Evolutionary conservation across 1,139 yeast genomes (phyloP).

Genomic region (Insectozyma bohioensis): DNA sequence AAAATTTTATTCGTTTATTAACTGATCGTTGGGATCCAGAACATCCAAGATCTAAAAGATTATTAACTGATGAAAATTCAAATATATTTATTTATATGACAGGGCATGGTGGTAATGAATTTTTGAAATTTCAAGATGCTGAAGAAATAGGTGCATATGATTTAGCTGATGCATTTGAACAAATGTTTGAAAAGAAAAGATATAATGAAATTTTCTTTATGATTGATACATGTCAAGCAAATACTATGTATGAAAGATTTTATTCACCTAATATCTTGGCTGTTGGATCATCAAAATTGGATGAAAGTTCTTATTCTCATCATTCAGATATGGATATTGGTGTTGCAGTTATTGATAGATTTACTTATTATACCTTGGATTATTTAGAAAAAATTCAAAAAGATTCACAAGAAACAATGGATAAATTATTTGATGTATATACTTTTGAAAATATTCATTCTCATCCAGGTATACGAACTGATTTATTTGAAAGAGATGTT

Average conservation of each 20-base stretch:
- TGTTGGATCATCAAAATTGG: slow-evolving; percentile 88
- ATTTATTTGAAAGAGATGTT: slow-evolving; percentile 67
- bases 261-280: slow-evolving; percentile 92
- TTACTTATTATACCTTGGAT: slow-evolving; percentile 89
- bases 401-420: slow-evolving; percentile 71
- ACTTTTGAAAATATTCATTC: slow-evolving; percentile 87
- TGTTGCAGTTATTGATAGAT: slow-evolving; percentile 95
- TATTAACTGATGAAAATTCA: slow-evolving; percentile 89
- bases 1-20: slow-evolving; percentile 81
- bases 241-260: slow-evolving; percentile 91
- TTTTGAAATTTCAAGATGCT: slow-evolving; percentile 95
- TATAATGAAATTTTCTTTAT: slow-evolving; percentile 94
- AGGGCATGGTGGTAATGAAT: slow-evolving; percentile 98
- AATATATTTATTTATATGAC: slow-evolving; percentile 94
- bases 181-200: slow-evolving; percentile 93
- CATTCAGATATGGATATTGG: slow-evolving; percentile 96
- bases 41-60: slow-evolving; percentile 88
- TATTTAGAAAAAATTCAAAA: slow-evolving; percentile 80
- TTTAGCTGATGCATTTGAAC: slow-evolving; percentile 95
- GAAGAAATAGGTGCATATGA: slow-evolving; percentile 96
- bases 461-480: slow-evolving; percentile 86
- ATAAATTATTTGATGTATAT: slow-evolving; percentile 81
- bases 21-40: slow-evolving; percentile 96
- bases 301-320: slow-evolving; percentile 91
- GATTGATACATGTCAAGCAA: slow-evolving; percentile 99